Base-by-base conservation (phyloP, 352 stramenopile genomes). In the Phytophthora crassamura region DNA sequence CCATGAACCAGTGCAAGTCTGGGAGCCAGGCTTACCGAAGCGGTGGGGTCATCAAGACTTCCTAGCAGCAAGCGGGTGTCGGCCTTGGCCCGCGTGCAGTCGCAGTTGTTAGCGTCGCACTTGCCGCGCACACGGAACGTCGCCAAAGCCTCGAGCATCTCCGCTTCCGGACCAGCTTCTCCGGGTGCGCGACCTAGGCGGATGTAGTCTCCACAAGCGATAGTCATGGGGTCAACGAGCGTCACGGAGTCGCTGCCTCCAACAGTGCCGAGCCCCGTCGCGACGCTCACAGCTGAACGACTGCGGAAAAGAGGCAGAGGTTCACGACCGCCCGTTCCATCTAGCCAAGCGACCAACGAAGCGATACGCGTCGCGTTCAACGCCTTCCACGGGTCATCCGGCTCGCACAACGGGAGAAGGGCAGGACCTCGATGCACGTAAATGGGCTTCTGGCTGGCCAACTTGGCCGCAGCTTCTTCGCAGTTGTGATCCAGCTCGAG, bases 51-150 rank as follows among this genome's bases (percentile, higher is more conserved):
- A 5, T 46, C 42, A 2, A 90, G 12, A 41, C 61, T 70, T 18
- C 80, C 84, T 0, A 93, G 75, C 42, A 86, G 69, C 11, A 93
- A 47, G 0, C 64, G 62, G 9, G 50, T 58, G 0, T 53, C 62
- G 15, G 77, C 77, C 0, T 47, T 67, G 0, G 68, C 6, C 18
- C 54, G 61, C 5, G 20, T 32, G 32, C 86, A 94, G 48, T 80
- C 60, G 12, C 88, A 95, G 1, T 34, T 52, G 7, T 40, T 71
- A n/a, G 32, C 34, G 53, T 60, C 35, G 33, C 61, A 96, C 39
- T 90, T 93, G 46, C 77, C 75, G 5, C 79, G 75, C 2, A 96
- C 84, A 2, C 88, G 82, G 50, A 89, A 89, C 10, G 87, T 80
- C 25, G 63, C 41, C n/a, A 58, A 20, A 18, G 56, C 45, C 36